Base-by-base conservation (phyloP, 2,329 filamentous ascomycete species). In the Celoporthe dispersa region DNA sequence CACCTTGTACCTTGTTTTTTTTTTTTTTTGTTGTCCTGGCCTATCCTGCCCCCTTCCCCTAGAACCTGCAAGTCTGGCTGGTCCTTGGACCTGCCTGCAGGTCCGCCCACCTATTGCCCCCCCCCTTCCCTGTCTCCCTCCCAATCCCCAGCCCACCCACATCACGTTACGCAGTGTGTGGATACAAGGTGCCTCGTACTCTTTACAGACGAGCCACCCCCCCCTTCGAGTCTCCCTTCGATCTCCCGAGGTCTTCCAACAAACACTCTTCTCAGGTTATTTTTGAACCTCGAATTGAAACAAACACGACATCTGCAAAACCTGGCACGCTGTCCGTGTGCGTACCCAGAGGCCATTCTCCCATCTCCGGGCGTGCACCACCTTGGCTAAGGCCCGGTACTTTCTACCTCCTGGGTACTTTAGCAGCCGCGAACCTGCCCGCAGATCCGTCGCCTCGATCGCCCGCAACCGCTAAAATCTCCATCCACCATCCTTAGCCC, bases 391-490 rank as follows among this genome's bases (percentile, higher is more conserved):
- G 60, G 60, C 60, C n/a, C 35, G n/a, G 35, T 61, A 61, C 59
- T 25, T 61, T 35, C 11, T 61, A 61, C 59, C 8, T 61, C 9
- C 55, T 44, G 28, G 39, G 62, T 64, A 64, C 62, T 33, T 39
- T 11, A 31, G 25, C 31, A 33, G 41, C 62, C 41, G 62, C 39
- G 31, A 48, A 64, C 25, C 33, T 65, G 44, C 35, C 48, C n/a
- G 63, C 48, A 65, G 63, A 65, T 65, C 63, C 63, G 28, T 48
- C 33, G 28, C 31, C 28, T 65, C 63, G 63, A 37, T 37, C 63
- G 44, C 37, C 41, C 44, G 37, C 63, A 33, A 65, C 63, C 63
- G 53, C 28, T 28, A 53, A 55, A 37, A 48, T 48, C 63, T 55
- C 63, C 44, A 65, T 65, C 44, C 44, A 35, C 35, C 60, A 62